Conservation (phyloP, 2,329 filamentous ascomycete species). For the Sporothrix variecibatus region DNA sequence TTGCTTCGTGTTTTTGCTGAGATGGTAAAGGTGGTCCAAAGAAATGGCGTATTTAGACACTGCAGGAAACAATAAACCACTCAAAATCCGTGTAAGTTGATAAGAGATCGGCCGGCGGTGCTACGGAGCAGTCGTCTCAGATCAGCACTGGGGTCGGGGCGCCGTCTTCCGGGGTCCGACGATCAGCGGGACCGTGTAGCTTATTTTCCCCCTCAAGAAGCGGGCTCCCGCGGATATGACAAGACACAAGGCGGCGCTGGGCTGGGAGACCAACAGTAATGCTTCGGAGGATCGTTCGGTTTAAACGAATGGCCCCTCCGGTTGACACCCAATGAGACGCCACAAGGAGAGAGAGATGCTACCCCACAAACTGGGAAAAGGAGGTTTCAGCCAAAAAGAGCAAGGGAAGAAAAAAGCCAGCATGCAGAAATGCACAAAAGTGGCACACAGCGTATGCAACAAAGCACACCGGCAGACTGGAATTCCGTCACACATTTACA, state of each 20-base stretch:
- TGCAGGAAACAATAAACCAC: background rate
- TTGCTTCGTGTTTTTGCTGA: background rate
- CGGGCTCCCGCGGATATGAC: too few relatives aligned
- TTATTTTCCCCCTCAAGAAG: background rate
- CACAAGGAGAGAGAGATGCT: background rate
- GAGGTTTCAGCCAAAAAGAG: background rate
- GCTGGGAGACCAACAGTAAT: background rate
- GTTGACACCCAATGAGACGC: background rate
- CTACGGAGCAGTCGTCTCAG: background rate
- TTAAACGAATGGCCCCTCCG: background rate
- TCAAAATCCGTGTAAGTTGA: background rate
- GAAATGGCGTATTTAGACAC: background rate
- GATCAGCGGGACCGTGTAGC: background rate
- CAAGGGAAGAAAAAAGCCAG: background rate
- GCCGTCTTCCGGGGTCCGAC: background rate
- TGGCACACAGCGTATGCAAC: background rate
- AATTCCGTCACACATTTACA: background rate
- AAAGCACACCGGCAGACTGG: background rate
- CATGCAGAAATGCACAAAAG: background rate
- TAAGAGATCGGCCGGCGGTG: background rate
- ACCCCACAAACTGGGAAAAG: conserved; percentile 9
- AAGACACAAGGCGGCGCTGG: background rate
- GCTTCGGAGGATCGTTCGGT: background rate
- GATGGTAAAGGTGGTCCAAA: background rate
- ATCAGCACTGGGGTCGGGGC: background rate